Conservation (phyloP, 1,284 basidiomycete genomes). For the Moesziomyces sp. region DNA sequence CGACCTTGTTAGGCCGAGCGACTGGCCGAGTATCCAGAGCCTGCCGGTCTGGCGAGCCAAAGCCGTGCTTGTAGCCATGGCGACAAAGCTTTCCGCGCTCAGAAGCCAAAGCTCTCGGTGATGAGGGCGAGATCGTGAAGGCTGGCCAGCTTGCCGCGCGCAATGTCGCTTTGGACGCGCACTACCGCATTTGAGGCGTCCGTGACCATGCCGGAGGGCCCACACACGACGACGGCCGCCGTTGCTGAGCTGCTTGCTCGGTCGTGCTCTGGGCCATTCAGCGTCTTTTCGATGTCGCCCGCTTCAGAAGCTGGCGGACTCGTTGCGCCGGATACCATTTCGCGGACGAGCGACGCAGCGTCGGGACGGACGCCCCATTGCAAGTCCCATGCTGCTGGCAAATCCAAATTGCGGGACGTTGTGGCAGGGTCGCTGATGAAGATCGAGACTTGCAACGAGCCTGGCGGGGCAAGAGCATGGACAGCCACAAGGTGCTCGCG, state of each 20-base stretch:
- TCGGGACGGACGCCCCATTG: constrained; percentile 25
- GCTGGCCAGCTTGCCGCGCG: constrained; percentile 16
- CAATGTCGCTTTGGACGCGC: constrained; percentile 28
- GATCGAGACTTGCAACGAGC: constrained; percentile 25
- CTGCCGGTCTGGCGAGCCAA: too few relatives aligned
- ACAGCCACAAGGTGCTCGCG: constrained; percentile 25
- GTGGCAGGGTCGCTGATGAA: constrained; percentile 24
- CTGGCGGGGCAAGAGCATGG: constrained; percentile 18
- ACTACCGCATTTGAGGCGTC: constrained; percentile 43
- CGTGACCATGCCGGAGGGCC: constrained; percentile 34
- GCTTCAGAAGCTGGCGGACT: not conserved
- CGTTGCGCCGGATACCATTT: constrained; percentile 4
- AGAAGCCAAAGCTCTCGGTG: constrained; percentile 44
- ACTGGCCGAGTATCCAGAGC: not conserved
- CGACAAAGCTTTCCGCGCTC: too few relatives aligned
- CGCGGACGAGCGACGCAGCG: constrained; percentile 17
- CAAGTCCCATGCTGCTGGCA: constrained; percentile 24
- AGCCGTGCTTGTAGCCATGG: too few relatives aligned
- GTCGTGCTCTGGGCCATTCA: not conserved
- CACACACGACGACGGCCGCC: constrained; percentile 38
- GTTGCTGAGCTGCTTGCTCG: constrained; percentile 5
- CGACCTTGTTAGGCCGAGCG: not conserved
- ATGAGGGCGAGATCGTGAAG: constrained; percentile 28
- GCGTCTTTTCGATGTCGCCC: constrained; percentile 18
- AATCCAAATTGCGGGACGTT: constrained; percentile 2